Evolutionary conservation across 768 basidiomycete species (phyloP), one percentile per base, ranked within the genome.

Genomic region (Trametes meyenii): DNA sequence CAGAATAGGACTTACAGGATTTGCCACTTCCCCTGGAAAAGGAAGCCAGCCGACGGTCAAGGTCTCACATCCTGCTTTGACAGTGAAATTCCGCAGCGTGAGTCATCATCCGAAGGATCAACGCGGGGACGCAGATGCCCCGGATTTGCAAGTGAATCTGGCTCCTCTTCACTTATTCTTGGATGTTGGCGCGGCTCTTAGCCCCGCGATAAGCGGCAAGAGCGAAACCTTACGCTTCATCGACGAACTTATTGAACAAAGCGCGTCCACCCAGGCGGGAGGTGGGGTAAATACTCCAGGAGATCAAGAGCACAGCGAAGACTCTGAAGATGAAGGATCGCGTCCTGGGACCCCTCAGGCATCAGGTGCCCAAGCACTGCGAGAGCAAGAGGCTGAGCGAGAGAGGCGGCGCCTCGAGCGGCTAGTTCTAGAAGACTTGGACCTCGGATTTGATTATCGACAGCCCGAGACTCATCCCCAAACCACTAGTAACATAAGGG

Each of bases 131-230:
- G 5, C 38, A 29, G 55, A 14, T 42, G 7, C 29, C 29, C 33
- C 72, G 39, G 68, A 76, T 5, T 51, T 85, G 35, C 76, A 81
- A 29, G 67, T 84, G n/a, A 69, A 70, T n/a, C 50, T 84, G 8
- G 76, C 77, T 11, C 89, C 94, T 11, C 66, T 96, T 11, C 93
- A 94, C 68, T 43, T 90, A n/a, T 92, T 93, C 68, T 53, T 91
- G 26, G 92, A 96, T 70, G 75, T 92, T 48, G 81, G 74, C 36
- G 70, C 76, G 56, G 65, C 79, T 19, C 65, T 84, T 51, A 69
- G 76, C 60, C 65, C 75, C 66, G 68, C 72, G 70, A 6, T 66
- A 69, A n/a, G 56, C 16, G 55, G 46, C 5, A 46, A 57, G 33
- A 71, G 61, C 52, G 77, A 72, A 61, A 74, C 79, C 46, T 68